Base-by-base conservation (phyloP, 164 flowering plant species). In the Tetracentron sinense region DNA sequence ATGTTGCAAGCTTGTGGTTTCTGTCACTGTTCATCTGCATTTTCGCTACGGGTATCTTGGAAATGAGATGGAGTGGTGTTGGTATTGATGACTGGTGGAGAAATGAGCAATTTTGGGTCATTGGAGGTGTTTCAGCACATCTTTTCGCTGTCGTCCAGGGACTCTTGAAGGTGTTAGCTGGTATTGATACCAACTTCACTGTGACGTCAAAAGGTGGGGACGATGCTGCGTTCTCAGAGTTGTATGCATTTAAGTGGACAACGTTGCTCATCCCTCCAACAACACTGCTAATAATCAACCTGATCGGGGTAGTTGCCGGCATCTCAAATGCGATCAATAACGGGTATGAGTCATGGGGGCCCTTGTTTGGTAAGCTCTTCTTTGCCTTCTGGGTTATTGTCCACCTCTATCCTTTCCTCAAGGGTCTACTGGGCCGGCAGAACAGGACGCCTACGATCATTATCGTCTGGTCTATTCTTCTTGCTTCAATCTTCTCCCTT, bases 281-380 rank as follows among this genome's bases (percentile, higher is more conserved):
- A 0, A 85, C 88, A 16, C 60, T 85, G 51, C 74, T 85, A 46
- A 73, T 83, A 56, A 70, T 85, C 57, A 85, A 85, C 74, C 19
- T 83, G 16, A 65, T 85, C 21, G 90, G 87, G 11, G 82, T 85
- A 16, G 87, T 85, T 25, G 85, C 85, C 20, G 89, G 89, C 12
- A 54, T 83, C 44, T 83, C 87, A 8, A 76, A 85, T 72, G 90
- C 90, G 0, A 80, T 85, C 22, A 85, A 81, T 33, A 83, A 77
- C 66, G 87, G 90, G n/a, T 85, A 85, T 25, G 82, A 81, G 50
- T 82, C 89, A 25, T 84, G 86, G 89, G 89, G 89, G 2, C 86
- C 89, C 58, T 70, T 82, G 47, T 82, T 82, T 55, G 86, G 88
- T 12, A 84, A 79, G 75, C 84, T 84, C 25, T 80, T 84, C 67